Evolutionary conservation across 768 basidiomycete species (phyloP), one percentile per base, ranked within the genome.

Genomic region (Pulveroboletus sp.): DNA sequence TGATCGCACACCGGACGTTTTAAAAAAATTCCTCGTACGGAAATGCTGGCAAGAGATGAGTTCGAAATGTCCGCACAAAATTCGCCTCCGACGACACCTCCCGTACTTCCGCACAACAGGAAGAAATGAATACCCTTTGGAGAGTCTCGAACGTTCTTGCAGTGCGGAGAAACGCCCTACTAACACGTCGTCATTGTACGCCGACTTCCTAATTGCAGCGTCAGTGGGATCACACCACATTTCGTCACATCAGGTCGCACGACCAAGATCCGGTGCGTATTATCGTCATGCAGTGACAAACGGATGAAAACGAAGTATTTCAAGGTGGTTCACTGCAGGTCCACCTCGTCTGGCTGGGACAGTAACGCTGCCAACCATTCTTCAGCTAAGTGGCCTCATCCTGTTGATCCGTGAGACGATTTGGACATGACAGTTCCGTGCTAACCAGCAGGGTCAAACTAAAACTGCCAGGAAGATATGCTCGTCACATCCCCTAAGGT

Each of bases 11-110:
- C 22, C 26, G 34, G 34, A 13, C 22, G 35, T 29, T 26, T 5
- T n/a, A 43, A 30, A 31, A 32, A n/a, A 22, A 13, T 34, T 32
- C 45, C 12, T 39, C 14, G 27, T 23, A 17, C 11, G n/a, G 42
- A 23, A 36, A 19, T 6, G 13, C n/a, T 29, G 42, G 37, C 36
- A 38, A 24, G 17, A 5, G 4, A 40, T 34, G 30, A 19, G 5
- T 16, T 32, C 24, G 4, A 17, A 26, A 38, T 19, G 8, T 19
- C 51, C 53, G 45, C 53, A 40, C 45, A 39, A 54, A 54, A 19
- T 53, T 54, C 51, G 22, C 26, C 26, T 26, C 42, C 36, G 51
- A 53, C 16, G 2, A 7, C 9, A 44, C 11, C 26, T 13, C 6
- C 14, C 3, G 6, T 19, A n/a, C 22, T 16, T 19, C 13, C 14